These are phyloP conservation scores for Trypanosoma grayi DNA, from an alignment of 208 protist species.

Conservation along the genomic window DNA sequence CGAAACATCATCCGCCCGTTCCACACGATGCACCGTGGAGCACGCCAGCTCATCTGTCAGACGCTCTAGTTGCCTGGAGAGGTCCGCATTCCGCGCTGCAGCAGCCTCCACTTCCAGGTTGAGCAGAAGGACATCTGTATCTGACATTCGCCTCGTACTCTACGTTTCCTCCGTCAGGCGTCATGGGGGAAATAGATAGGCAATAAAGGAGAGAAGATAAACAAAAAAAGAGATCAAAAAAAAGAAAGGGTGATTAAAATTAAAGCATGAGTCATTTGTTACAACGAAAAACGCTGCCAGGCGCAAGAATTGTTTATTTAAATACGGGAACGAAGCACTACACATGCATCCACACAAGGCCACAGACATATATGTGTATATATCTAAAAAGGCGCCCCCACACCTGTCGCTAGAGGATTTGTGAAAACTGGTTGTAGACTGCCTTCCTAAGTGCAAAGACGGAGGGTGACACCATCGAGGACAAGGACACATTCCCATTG, in stretches of 20 bases:
- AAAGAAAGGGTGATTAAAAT: too few relatives aligned
- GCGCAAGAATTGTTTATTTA: constrained; percentile 1
- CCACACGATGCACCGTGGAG: constrained; percentile 9
- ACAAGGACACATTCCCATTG: constrained; percentile 71
- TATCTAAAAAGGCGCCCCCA: not conserved
- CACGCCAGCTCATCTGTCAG: constrained; percentile 30
- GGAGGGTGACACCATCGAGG: constrained; percentile 70
- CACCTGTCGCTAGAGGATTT: constrained; percentile 40
- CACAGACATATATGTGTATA: constrained; percentile 11
- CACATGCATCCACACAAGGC: not conserved
- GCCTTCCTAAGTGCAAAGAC: constrained; percentile 69
- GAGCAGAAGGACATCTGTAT: constrained; percentile 49
- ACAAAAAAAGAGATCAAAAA: not conserved
- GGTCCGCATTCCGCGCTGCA: constrained; percentile 65
- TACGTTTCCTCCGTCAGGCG: not conserved
- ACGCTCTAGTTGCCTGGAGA: constrained; percentile 40
- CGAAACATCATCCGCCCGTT: not conserved
- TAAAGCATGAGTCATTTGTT: too few relatives aligned
- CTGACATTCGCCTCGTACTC: constrained; percentile 15
- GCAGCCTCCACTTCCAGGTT: constrained; percentile 69
- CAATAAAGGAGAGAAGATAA: constrained; percentile 1
- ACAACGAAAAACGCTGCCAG: too few relatives aligned
- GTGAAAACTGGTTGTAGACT: constrained; percentile 80
- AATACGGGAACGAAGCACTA: not conserved
- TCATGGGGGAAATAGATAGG: not conserved